phyloP scores from a whole-genome alignment of 371 early-diverging fungal genomes.

The Rhizopus sp. region DNA sequence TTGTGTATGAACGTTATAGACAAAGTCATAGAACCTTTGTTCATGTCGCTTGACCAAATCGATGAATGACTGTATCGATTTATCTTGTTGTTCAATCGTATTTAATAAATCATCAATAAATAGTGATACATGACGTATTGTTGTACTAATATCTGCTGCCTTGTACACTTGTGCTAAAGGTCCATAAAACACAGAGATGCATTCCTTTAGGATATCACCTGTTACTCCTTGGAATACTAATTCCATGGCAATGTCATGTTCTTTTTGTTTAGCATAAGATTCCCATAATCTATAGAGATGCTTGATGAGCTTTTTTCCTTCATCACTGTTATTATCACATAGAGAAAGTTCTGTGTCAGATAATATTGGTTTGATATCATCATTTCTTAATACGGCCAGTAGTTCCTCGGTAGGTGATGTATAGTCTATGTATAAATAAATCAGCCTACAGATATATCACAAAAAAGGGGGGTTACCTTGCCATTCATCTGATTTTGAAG shows the following conservation, averaged over 20 bases:
- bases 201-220: conserved; percentile 61
- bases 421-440: conserved; percentile 4
- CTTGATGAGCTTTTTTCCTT: conserved; percentile 24
- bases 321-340: neutral
- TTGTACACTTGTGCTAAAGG: conserved; percentile 69
- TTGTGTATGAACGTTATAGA: conserved; percentile 61
- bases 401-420: conserved; percentile 7
- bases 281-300: conserved; percentile 49
- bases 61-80: conserved; percentile 42
- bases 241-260: conserved; percentile 58
- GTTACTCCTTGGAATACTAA: conserved; percentile 66
- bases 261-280: conserved; percentile 51
- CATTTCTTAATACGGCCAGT: conserved; percentile 10
- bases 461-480: conserved; percentile 8
- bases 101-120: conserved; percentile 64
- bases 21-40: conserved; percentile 60
- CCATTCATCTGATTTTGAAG: conserved; percentile 21
- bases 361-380: conserved; percentile 14
- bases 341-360: conserved; percentile 7
- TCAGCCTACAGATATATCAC: neutral
- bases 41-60: conserved; percentile 58
- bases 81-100: conserved; percentile 41
- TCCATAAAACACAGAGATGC: conserved; percentile 65
- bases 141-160: conserved; percentile 66
- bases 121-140: conserved; percentile 53